phyloP scores from a whole-genome alignment of 768 basidiomycete genomes.

The Xanthoconium stramineum region DNA sequence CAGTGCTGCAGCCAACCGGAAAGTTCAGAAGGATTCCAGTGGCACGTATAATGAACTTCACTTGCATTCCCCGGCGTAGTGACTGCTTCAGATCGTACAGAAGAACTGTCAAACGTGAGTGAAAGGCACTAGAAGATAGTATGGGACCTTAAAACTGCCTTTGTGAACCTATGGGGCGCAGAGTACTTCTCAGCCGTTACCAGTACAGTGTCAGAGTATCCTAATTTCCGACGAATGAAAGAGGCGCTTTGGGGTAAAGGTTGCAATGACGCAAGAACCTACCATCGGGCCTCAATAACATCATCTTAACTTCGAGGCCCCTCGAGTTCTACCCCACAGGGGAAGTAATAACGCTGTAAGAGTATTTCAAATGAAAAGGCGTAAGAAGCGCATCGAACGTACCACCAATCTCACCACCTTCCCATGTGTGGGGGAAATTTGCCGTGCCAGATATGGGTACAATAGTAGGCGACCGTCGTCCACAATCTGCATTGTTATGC shows the following conservation, averaged over 20 bases:
- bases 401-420: slow-evolving; percentile 20
- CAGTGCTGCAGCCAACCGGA: slow-evolving; percentile 16
- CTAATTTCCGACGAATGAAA: slow-evolving; percentile 32
- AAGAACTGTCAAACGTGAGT: slow-evolving; percentile 2
- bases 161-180: slow-evolving; percentile 1
- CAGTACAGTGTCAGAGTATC: slow-evolving; percentile 4
- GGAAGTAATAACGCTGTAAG: slow-evolving; percentile 12
- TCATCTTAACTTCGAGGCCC: background rate
- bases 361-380: slow-evolving; percentile 23
- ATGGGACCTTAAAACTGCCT: background rate
- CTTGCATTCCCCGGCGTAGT: slow-evolving; percentile 10
- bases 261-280: slow-evolving; percentile 15
- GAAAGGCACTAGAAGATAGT: slow-evolving; percentile 12
- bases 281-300: slow-evolving; percentile 5
- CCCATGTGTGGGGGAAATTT: slow-evolving; percentile 18
- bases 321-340: slow-evolving; percentile 8
- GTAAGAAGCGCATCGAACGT: slow-evolving; percentile 21
- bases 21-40: slow-evolving; percentile 10
- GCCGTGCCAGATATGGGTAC: slow-evolving; percentile 18
- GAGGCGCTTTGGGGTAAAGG: slow-evolving; percentile 1
- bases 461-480: slow-evolving; percentile 18
- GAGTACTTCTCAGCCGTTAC: slow-evolving; percentile 13
- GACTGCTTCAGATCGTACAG: slow-evolving; percentile 8
- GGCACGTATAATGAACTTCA: slow-evolving; percentile 16
- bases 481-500: slow-evolving; percentile 15